These are phyloP conservation scores for Colletotrichum liriopes DNA, from an alignment of 2,329 filamentous ascomycete genomes.

Conservation along the genomic window DNA sequence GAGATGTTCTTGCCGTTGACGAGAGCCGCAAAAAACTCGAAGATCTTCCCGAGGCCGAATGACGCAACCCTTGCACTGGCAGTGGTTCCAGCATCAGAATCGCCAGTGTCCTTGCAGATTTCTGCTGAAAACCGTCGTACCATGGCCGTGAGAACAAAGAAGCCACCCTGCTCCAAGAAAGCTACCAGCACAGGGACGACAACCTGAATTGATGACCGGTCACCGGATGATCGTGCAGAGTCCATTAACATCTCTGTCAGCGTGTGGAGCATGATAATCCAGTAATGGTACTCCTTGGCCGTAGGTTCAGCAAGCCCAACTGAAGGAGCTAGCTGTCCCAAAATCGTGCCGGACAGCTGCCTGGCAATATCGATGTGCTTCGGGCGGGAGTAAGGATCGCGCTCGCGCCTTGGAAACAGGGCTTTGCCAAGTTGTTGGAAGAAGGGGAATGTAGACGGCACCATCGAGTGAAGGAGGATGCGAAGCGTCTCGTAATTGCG, in stretches of 20 bases:
- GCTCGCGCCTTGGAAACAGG: conserved; percentile 81
- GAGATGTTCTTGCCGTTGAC: conserved; percentile 83
- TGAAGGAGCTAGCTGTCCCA: conserved; percentile 74
- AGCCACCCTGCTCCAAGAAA: conserved; percentile 86
- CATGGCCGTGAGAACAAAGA: conserved; percentile 81
- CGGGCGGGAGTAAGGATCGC: conserved; percentile 72
- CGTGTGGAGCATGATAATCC: conserved; percentile 84
- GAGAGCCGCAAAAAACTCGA: conserved; percentile 85
- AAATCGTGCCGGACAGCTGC: conserved; percentile 79
- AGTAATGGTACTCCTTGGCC: conserved; percentile 81
- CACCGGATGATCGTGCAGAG: conserved; percentile 61
- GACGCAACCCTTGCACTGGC: conserved; percentile 45
- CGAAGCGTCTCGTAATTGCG: conserved; percentile 85
- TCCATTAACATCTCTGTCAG: conserved; percentile 87
- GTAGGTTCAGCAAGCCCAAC: conserved; percentile 62
- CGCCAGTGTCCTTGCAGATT: conserved; percentile 56
- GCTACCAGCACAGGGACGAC: conserved; percentile 86
- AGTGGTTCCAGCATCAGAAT: conserved; percentile 36
- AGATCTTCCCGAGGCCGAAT: conserved; percentile 82
- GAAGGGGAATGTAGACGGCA: conserved; percentile 85
- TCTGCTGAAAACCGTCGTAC: conserved; percentile 78
- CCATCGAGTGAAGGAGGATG: conserved; percentile 83
- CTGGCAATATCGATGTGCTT: conserved; percentile 71
- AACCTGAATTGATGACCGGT: conserved; percentile 66
- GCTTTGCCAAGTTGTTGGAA: conserved; percentile 89